phyloP scores from a whole-genome alignment of 352 stramenopile genomes.

The Phytophthora cryptogea region DNA sequence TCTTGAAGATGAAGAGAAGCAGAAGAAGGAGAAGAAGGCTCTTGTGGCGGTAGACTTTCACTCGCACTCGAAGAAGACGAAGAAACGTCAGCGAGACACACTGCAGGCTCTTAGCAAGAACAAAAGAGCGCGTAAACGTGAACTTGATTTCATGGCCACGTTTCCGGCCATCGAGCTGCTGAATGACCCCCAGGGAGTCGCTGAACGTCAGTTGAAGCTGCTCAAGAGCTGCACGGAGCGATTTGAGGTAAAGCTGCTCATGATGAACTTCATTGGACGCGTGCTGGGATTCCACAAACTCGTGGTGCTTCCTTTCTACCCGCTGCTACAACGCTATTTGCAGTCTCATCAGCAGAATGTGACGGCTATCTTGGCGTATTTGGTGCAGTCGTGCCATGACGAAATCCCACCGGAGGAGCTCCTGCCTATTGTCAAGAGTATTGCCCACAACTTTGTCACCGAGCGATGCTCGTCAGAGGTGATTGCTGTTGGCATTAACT shows the following conservation, averaged over 20 bases:
- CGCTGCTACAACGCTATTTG: slow-evolving; percentile 94
- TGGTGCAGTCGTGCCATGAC: slow-evolving; percentile 97
- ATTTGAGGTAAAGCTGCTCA: slow-evolving; percentile 95
- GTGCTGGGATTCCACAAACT: slow-evolving; percentile 98
- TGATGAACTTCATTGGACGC: slow-evolving; percentile 99
- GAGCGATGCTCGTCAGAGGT: slow-evolving; percentile 95
- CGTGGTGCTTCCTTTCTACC: slow-evolving; percentile 96
- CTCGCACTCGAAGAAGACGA: slow-evolving; percentile 97
- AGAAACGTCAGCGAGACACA: slow-evolving; percentile 87
- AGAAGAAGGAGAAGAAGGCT: slow-evolving; percentile 88
- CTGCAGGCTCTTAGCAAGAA: slow-evolving; percentile 91
- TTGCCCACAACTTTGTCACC: slow-evolving; percentile 98
- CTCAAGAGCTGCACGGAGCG: slow-evolving; percentile 89
- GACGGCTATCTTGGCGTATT: slow-evolving; percentile 96
- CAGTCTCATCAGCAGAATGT: slow-evolving; percentile 91
- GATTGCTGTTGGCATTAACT: slow-evolving; percentile 98
- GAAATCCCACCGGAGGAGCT: slow-evolving; percentile 97
- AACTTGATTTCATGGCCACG: slow-evolving; percentile 75
- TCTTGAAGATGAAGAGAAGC: slow-evolving; percentile 94
- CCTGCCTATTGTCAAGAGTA: slow-evolving; percentile 95
- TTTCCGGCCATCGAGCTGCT: slow-evolving; percentile 98
- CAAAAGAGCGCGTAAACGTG: slow-evolving; percentile 80
- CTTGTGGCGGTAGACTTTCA: slow-evolving; percentile 93
- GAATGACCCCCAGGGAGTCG: slow-evolving; percentile 96
- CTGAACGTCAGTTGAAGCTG: slow-evolving; percentile 93